Evolutionary conservation across 78 protist species (phyloP).

Genomic region (Dictyostelium intermedium): DNA sequence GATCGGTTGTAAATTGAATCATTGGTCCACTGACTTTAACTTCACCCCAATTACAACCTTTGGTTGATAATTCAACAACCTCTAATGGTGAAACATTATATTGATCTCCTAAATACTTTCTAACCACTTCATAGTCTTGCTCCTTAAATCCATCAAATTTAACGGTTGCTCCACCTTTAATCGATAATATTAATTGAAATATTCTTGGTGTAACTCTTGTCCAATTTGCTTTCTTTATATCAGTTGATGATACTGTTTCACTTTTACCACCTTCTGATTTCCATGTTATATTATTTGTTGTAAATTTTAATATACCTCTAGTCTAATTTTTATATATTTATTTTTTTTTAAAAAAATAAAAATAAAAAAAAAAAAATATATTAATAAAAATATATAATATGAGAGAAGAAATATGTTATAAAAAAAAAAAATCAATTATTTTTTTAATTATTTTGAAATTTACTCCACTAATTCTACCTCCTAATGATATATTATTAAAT

Average conservation of each 20-base stretch:
- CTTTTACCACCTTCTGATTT: conserved; percentile 54
- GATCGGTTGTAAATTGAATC: conserved; percentile 8
- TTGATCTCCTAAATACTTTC: conserved; percentile 10
- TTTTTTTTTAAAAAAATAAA: too few relatives aligned
- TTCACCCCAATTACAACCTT: conserved; percentile 70
- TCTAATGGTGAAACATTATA: conserved; percentile 22
- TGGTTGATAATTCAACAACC: conserved; percentile 26
- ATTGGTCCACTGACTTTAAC: conserved; percentile 25
- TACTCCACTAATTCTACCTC: conserved; percentile 72
- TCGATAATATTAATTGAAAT: conserved; percentile 33
- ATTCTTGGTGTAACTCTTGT: conserved; percentile 69
- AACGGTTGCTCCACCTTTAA: conserved; percentile 16
- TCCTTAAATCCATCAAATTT: conserved; percentile 83
- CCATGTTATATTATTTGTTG: conserved; percentile 24
- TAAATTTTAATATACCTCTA: conserved; percentile 68
- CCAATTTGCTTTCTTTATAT: conserved; percentile 40
- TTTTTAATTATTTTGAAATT: not conserved
- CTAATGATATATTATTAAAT: conserved; percentile 58
- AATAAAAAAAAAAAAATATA: not conserved
- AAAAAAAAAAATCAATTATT: not conserved
- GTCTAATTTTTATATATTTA: not conserved
- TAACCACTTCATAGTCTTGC: conserved; percentile 34
- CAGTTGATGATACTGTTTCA: conserved; percentile 11
- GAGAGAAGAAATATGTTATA: not conserved
- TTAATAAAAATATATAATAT: not conserved